Conservation (phyloP, 2,329 filamentous ascomycete species). For the Apiospora saccharicola region DNA sequence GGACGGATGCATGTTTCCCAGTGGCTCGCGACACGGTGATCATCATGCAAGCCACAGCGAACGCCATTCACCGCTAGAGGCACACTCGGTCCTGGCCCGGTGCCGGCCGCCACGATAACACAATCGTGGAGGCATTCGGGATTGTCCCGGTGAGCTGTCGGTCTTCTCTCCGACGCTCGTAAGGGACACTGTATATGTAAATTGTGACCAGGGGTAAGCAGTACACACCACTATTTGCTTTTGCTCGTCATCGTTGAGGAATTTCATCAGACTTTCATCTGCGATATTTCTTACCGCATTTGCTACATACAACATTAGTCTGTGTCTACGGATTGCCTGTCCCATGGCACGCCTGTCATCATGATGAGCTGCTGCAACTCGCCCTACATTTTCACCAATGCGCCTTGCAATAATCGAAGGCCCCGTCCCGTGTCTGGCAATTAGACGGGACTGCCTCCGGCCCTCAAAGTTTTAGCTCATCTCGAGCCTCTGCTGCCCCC, state of each 20-base stretch:
- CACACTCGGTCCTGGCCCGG: not conserved
- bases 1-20: slow-evolving; percentile 1
- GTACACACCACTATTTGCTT: not conserved
- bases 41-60: slow-evolving; percentile 1
- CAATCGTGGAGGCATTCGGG: not conserved
- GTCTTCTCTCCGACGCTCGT: not conserved
- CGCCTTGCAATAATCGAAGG: not conserved
- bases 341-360: not conserved
- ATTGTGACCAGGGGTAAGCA: not conserved
- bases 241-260: not conserved
- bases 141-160: not conserved
- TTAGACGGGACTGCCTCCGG: not conserved
- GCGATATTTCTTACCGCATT: not conserved
- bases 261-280: not conserved
- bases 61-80: not conserved
- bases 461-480: not conserved
- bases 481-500: not conserved
- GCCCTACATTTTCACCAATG: not conserved
- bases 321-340: not conserved
- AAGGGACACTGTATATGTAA: not conserved
- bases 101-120: not conserved
- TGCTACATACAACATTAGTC: not conserved
- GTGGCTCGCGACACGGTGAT: not conserved
- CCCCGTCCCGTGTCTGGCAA: not conserved
- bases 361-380: not conserved